Conservation (phyloP, 2,329 filamentous ascomycete genomes). For the Paramyrothecium roridum region DNA sequence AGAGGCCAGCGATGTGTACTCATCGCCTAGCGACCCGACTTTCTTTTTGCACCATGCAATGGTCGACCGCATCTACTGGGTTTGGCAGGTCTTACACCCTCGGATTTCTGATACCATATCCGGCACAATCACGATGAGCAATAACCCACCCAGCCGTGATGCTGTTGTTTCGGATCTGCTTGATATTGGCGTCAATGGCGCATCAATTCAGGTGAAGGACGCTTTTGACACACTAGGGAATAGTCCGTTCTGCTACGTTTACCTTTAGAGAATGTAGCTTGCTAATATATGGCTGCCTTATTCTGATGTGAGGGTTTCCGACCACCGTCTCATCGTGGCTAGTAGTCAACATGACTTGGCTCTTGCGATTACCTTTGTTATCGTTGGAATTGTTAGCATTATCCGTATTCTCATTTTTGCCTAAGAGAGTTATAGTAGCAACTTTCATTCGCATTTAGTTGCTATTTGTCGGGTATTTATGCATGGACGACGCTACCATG, state of each 20-base stretch:
- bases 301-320: too few relatives aligned
- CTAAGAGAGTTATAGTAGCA: too few relatives aligned
- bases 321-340: too few relatives aligned
- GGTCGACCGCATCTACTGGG: conserved; percentile 20
- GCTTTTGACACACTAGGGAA: conserved; percentile 17
- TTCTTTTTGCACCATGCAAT: conserved; percentile 21
- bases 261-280: conserved; percentile 7
- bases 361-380: too few relatives aligned
- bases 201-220: conserved; percentile 13
- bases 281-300: too few relatives aligned
- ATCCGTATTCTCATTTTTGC: too few relatives aligned
- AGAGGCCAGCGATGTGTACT: conserved; percentile 25
- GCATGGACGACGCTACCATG: too few relatives aligned
- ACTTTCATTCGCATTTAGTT: too few relatives aligned
- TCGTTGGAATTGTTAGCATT: too few relatives aligned
- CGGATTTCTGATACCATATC: conserved; percentile 7
- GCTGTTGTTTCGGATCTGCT: conserved; percentile 13
- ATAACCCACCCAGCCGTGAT: conserved; percentile 12
- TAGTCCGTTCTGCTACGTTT: conserved; percentile 23
- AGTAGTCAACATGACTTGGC: too few relatives aligned
- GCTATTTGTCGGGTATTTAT: too few relatives aligned
- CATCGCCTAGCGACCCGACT: conserved; percentile 22
- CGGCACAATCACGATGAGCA: conserved; percentile 11
- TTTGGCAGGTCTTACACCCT: conserved; percentile 14
- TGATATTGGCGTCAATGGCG: conserved; percentile 13